Evolutionary conservation across 352 stramenopile species (phyloP).

Genomic region (Pythium rishiriense): DNA sequence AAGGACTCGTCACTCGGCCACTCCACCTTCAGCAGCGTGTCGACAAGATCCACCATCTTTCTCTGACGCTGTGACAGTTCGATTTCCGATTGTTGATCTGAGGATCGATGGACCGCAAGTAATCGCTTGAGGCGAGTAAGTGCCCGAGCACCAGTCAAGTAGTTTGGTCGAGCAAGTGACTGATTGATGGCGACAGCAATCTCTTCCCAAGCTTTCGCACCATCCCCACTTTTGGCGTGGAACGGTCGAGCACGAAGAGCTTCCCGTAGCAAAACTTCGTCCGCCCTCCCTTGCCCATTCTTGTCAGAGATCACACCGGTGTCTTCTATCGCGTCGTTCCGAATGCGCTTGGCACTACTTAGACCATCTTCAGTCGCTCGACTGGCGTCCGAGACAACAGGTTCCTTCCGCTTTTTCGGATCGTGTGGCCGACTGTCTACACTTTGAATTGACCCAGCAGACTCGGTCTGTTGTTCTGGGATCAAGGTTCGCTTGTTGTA

Average conservation of each 20-base stretch:
- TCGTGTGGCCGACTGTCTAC: background rate
- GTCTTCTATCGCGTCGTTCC: background rate
- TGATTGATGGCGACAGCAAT: background rate
- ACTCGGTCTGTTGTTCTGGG: background rate
- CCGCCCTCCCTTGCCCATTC: background rate
- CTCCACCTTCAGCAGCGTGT: background rate
- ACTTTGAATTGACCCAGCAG: background rate
- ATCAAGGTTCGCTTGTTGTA: background rate
- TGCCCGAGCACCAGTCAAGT: background rate
- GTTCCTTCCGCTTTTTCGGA: conserved; percentile 12
- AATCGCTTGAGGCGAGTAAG: conserved; percentile 2
- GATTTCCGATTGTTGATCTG: background rate
- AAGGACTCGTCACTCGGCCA: background rate
- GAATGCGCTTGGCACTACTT: background rate
- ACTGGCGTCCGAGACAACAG: background rate
- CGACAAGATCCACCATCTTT: conserved; percentile 14
- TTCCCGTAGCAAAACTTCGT: conserved; percentile 11
- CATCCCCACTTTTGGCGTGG: background rate
- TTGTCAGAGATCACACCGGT: background rate
- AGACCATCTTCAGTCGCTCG: background rate
- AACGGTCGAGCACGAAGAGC: conserved; percentile 10
- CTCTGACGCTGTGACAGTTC: background rate
- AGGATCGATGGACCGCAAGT: background rate
- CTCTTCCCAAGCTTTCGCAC: conserved; percentile 6
- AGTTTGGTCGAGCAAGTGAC: background rate